Base-by-base conservation (phyloP, 2,329 filamentous ascomycete species). In the Corynespora cassiicola region DNA sequence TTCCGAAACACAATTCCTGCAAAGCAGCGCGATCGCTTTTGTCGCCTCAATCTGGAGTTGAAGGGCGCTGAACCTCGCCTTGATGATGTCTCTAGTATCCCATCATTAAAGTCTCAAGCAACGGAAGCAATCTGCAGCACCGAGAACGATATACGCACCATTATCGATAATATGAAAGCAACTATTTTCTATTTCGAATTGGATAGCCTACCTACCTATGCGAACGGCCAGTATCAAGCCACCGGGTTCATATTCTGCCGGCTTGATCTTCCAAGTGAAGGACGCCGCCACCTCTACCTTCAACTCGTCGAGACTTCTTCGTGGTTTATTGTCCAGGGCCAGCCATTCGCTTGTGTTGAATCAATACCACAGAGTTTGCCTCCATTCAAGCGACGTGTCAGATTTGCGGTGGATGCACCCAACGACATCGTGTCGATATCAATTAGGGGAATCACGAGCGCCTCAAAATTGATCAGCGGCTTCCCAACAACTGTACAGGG, bases 41-140 rank as follows among this genome's bases (percentile, higher is more conserved):
- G 57, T 33, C 45, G 51, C 7, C 17, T 60, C 8, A 60, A 60
- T 29, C 11, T 60, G 4, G 25, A 15, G 7, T 28, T 39, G 9
- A 31, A 17, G 16, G 30, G 28, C 10, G 2, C 15, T 4, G 29
- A 39, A 21, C 36, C 36, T 10, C 21, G 17, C 5, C 24, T 39
- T 9, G 29, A 39, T 16, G 29, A 39, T 15, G 29, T 39, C 12
- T 7, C 5, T 10, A 27, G 19, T 19, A 32, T 39, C 10, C 8
- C 7, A 19, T 11, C 19, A 8, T 26, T 52, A 9, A 50, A 50
- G 18, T 35, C 32, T 26, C 32, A 27, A 12, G 21, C 18, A 18
- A 6, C 22, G 14, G 32, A 35, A 35, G 21, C 22, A n/a, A 16
- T 35, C 9, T 35, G 22, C 22, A 35, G 32, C 17, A 25, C 22